phyloP scores from a whole-genome alignment of 2,329 filamentous ascomycete species.

The Ambrosiella cleistominuta region DNA sequence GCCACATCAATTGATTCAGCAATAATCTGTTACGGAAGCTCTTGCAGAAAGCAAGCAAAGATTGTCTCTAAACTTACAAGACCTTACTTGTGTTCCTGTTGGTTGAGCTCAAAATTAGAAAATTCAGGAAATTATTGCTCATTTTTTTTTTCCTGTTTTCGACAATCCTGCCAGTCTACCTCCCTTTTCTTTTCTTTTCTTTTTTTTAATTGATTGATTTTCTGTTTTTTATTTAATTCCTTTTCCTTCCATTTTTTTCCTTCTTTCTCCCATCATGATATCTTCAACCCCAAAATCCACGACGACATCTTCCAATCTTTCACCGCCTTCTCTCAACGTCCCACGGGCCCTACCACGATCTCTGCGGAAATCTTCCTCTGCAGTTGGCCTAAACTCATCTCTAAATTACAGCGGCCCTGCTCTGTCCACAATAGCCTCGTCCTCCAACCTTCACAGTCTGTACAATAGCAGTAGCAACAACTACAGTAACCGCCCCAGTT shows the following conservation, averaged over 20 bases:
- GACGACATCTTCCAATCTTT: conserved; percentile 5
- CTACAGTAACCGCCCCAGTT: not conserved
- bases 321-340: conserved; percentile 6
- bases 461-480: not conserved
- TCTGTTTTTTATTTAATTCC: conserved; percentile 5
- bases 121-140: conserved; percentile 2
- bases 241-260: conserved; percentile 1
- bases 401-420: not conserved
- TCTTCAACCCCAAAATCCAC: conserved; percentile 3
- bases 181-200: not conserved
- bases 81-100: not conserved
- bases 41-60: not conserved
- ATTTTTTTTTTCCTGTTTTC: not conserved
- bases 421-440: conserved; percentile 8
- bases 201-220: not conserved
- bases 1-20: too few relatives aligned
- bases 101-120: not conserved
- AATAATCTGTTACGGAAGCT: not conserved
- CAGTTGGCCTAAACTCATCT: conserved; percentile 7
- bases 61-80: not conserved
- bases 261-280: conserved; percentile 10
- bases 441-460: conserved; percentile 8
- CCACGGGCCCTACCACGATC: conserved; percentile 11
- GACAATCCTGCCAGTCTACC: not conserved
- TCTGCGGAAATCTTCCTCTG: conserved; percentile 10